Evolutionary conservation across 192 early-diverging fungal genomes (phyloP).

Genomic region (Podila clonocystis): DNA sequence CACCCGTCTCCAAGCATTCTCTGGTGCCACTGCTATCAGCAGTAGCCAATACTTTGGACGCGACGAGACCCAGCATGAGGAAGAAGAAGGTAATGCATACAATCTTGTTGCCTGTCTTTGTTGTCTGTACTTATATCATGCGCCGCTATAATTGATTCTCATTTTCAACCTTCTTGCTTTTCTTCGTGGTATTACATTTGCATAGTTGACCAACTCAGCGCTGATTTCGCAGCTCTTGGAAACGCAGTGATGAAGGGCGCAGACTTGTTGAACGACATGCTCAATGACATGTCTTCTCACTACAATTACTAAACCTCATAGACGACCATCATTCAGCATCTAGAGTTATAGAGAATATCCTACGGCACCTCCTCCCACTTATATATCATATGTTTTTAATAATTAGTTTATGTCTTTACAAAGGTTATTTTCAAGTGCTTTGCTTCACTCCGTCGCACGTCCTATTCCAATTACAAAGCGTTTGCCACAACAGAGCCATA

Average conservation of each 20-base stretch:
- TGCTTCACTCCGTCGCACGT: too few species aligned
- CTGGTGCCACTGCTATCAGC: constrained; percentile 80
- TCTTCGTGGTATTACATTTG: neutral
- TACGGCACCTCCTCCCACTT: too few species aligned
- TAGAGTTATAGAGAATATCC: too few species aligned
- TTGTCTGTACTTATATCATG: neutral
- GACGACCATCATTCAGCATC: neutral
- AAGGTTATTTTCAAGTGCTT: too few species aligned
- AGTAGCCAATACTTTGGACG: constrained; percentile 87
- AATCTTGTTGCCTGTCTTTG: neutral
- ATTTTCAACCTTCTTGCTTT: neutral
- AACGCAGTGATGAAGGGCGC: constrained; percentile 55
- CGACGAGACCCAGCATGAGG: constrained; percentile 60
- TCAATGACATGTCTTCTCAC: constrained; percentile 52
- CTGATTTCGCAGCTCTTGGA: constrained; percentile 50
- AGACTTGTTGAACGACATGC: constrained; percentile 39
- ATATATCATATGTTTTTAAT: too few species aligned
- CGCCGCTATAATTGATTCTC: neutral
- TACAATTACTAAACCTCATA: constrained; percentile 43
- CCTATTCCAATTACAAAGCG: too few species aligned
- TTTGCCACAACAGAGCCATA: too few species aligned
- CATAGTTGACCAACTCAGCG: constrained; percentile 47
- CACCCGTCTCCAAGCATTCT: constrained; percentile 72
- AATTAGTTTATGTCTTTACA: too few species aligned
- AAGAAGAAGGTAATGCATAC: constrained; percentile 22